phyloP scores from a whole-genome alignment of 169 alveolate species.

The Cystoisospora suis region DNA sequence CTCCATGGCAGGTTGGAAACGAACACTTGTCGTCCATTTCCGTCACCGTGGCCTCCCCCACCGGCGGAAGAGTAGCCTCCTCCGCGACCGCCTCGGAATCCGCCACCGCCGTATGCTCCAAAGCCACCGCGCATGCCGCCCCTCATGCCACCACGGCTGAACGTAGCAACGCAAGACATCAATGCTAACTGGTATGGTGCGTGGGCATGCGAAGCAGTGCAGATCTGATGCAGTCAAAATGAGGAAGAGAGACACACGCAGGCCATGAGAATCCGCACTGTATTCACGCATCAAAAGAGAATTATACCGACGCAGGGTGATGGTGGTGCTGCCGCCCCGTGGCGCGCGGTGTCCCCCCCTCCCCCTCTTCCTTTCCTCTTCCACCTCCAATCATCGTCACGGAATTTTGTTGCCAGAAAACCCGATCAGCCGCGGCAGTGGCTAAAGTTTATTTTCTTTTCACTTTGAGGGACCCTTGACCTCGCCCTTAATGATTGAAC shows the following conservation, averaged over 20 bases:
- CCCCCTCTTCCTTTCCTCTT: too few relatives aligned
- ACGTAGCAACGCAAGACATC: not conserved
- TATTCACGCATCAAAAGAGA: not conserved
- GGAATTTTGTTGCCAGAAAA: too few relatives aligned
- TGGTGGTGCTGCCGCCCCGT: not conserved
- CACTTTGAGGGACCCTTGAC: too few relatives aligned
- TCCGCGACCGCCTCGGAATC: constrained; percentile 61
- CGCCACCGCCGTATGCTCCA: constrained; percentile 59
- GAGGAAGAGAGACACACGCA: not conserved
- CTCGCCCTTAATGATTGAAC: too few relatives aligned
- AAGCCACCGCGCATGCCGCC: constrained; percentile 66
- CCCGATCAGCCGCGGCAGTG: too few relatives aligned
- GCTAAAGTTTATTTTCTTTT: too few relatives aligned
- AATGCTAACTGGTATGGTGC: not conserved
- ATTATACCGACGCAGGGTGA: not conserved
- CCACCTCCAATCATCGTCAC: too few relatives aligned
- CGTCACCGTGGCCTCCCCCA: constrained; percentile 49
- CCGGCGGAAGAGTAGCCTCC: constrained; percentile 61
- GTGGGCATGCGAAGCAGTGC: too few relatives aligned
- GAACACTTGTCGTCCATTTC: constrained; percentile 58
- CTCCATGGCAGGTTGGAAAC: constrained; percentile 68
- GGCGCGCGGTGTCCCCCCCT: not conserved
- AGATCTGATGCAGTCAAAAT: too few relatives aligned
- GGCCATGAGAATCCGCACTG: not conserved
- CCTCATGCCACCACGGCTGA: constrained; percentile 61